phyloP scores from a whole-genome alignment of 371 early-diverging fungal genomes.

The Actinomucor elegans region DNA sequence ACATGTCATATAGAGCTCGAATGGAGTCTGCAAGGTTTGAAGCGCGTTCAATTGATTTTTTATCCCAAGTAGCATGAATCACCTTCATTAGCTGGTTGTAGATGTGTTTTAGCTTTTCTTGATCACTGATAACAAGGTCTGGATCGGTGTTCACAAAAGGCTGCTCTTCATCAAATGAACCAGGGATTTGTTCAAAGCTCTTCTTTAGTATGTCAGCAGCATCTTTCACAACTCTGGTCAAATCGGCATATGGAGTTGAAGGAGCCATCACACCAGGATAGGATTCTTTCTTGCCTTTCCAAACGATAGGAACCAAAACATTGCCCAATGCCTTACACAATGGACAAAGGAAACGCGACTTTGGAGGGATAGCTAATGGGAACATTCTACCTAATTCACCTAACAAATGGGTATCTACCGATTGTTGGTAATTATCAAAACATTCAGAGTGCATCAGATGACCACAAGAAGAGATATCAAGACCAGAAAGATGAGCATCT shows the following conservation, averaged over 20 bases:
- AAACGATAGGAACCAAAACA: slow-evolving; percentile 68
- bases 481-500: slow-evolving; percentile 52
- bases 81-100: slow-evolving; percentile 29
- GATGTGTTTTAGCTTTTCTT: slow-evolving; percentile 22
- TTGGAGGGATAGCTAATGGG: slow-evolving; percentile 4
- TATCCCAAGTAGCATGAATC: slow-evolving; percentile 9
- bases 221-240: slow-evolving; percentile 15
- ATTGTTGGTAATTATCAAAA: slow-evolving; percentile 78
- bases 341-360: slow-evolving; percentile 88
- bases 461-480: slow-evolving; percentile 87
- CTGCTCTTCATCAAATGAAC: slow-evolving; percentile 17
- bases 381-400: slow-evolving; percentile 34
- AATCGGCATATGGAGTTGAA: slow-evolving; percentile 19
- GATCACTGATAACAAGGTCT: slow-evolving; percentile 18
- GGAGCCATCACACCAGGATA: slow-evolving; percentile 55
- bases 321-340: slow-evolving; percentile 95
- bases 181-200: slow-evolving; percentile 17
- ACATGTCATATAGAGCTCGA: slow-evolving; percentile 41
- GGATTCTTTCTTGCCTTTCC: slow-evolving; percentile 64
- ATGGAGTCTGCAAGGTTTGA: slow-evolving; percentile 16
- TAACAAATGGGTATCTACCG: slow-evolving; percentile 51
- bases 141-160: slow-evolving; percentile 21
- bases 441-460: slow-evolving; percentile 95
- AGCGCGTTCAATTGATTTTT: neutral
- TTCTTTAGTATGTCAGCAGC: slow-evolving; percentile 4